Base-by-base conservation (phyloP, 441 rosid species). In the Erodium chrysanthum region DNA sequence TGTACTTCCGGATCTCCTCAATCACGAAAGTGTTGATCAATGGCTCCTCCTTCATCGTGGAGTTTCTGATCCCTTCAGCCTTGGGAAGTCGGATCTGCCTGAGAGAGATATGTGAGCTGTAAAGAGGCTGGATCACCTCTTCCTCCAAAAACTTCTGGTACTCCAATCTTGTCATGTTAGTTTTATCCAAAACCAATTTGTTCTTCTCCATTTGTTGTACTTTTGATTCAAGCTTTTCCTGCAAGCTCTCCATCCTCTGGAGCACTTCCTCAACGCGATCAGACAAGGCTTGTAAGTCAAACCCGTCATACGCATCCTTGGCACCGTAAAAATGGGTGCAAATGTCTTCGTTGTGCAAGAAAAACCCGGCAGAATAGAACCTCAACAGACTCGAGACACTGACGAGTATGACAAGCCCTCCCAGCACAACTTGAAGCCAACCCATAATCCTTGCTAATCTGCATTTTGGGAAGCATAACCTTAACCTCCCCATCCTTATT, bases 1-100 rank as follows among this genome's bases (percentile, higher is more conserved):
- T 81, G 65, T 90, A 92, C 77, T 87, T 82, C 73, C 89, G 68
- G 22, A 90, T 86, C 84, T 92, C 96, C 75, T 90, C 96, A 0
- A 68, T 65, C 33, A 86, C 75, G 50, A 92, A 88, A 0, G 42
- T 37, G 42, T 37, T 37, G 1, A 37, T 37, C 42, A 37, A 37
- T 1, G 42, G 42, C 42, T 37, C 42, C 10, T 25, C 29, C 29
- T 25, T 25, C 29, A 25, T 25, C 3, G 29, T 25, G 29, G 42
- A 37, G 1, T 84, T 85, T 40, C 81, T 65, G 14, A 79, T 74
- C 63, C 80, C 89, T 63, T 80, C 74, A 8, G 74, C 66, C 44
- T 75, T 73, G 0, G 98, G 96, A 0, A 92, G 64, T 70, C 91
- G 80, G 69, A 87, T 77, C 75, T 86, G 96, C 70, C 88, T 74